phyloP scores from a whole-genome alignment of 805 yeast species.

The Dipodascopsis uninucleata region DNA sequence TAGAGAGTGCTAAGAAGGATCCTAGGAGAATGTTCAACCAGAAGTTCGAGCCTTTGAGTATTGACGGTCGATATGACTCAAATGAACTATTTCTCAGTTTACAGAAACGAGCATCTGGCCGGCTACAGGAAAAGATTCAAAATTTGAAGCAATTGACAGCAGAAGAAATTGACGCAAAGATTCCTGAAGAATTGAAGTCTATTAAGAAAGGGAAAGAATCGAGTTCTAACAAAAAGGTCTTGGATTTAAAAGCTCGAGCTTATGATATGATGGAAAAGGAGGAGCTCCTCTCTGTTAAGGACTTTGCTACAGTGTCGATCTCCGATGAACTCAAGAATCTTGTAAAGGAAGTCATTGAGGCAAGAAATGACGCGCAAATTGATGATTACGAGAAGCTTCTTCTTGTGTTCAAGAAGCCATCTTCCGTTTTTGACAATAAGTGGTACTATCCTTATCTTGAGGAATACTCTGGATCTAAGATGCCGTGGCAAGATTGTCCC shows the following conservation, averaged over 20 bases:
- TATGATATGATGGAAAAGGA: not conserved
- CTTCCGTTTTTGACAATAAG: conserved; percentile 24
- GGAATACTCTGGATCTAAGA: conserved; percentile 20
- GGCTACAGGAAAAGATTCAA: conserved; percentile 2
- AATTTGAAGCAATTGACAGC: conserved; percentile 17
- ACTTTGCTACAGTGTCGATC: not conserved
- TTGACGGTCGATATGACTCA: conserved; percentile 17
- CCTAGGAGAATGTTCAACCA: conserved; percentile 55
- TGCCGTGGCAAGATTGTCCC: conserved; percentile 80
- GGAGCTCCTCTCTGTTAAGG: not conserved
- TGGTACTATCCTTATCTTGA: conserved; percentile 25
- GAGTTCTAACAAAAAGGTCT: not conserved
- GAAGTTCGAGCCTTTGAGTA: conserved; percentile 28
- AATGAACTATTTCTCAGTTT: conserved; percentile 11
- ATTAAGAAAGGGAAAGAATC: not conserved
- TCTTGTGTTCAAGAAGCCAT: conserved; percentile 19
- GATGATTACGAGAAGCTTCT: conserved; percentile 8
- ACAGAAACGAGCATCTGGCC: conserved; percentile 4
- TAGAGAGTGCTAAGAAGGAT: conserved; percentile 52
- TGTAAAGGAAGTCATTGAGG: not conserved
- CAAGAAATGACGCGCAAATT: not conserved
- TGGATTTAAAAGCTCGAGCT: not conserved
- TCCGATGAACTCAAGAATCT: not conserved
- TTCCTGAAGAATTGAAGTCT: not conserved
- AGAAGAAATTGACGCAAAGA: conserved; percentile 27